Evolutionary conservation across 2,329 filamentous ascomycete species (phyloP).

Genomic region (Fusarium sp.): DNA sequence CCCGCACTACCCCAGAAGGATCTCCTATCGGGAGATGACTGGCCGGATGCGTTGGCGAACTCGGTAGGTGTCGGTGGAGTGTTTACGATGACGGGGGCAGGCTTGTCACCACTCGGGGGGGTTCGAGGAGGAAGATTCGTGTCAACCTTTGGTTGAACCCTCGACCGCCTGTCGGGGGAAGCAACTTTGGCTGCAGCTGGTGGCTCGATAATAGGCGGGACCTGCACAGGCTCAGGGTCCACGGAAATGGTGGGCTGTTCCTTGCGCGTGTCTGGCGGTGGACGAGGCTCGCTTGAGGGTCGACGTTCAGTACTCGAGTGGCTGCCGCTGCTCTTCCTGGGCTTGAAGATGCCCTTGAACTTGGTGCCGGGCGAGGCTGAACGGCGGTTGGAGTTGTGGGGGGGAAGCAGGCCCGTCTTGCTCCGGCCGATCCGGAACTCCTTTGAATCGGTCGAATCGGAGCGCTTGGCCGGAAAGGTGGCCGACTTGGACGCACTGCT

Average conservation of each 20-base stretch:
- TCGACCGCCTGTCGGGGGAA: conserved; percentile 42
- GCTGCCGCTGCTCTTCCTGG: conserved; percentile 36
- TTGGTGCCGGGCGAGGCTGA: conserved; percentile 74
- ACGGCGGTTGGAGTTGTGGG: conserved; percentile 58
- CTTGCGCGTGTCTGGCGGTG: conserved; percentile 26
- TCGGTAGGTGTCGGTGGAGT: conserved; percentile 72
- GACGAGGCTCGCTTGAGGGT: conserved; percentile 29
- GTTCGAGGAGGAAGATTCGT: conserved; percentile 54
- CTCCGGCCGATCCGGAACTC: conserved; percentile 41
- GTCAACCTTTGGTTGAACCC: conserved; percentile 44
- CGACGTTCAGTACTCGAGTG: conserved; percentile 39
- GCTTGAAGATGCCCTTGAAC: conserved; percentile 70
- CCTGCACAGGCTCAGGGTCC: conserved; percentile 33
- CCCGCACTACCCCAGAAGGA: conserved; percentile 42
- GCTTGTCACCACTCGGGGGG: conserved; percentile 55
- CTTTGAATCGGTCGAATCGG: conserved; percentile 39
- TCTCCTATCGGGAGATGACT: conserved; percentile 44
- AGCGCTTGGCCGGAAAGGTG: conserved; percentile 39
- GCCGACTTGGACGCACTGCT: conserved; percentile 41
- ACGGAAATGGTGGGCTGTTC: conserved; percentile 35
- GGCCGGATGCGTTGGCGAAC: conserved; percentile 33
- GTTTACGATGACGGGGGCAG: conserved; percentile 66
- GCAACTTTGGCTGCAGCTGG: conserved; percentile 45
- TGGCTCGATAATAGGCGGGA: conserved; percentile 42
- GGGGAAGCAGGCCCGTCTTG: conserved; percentile 41